These are phyloP conservation scores for Didymella arachidicola DNA, from an alignment of 2,329 filamentous ascomycete species.

Conservation along the genomic window DNA sequence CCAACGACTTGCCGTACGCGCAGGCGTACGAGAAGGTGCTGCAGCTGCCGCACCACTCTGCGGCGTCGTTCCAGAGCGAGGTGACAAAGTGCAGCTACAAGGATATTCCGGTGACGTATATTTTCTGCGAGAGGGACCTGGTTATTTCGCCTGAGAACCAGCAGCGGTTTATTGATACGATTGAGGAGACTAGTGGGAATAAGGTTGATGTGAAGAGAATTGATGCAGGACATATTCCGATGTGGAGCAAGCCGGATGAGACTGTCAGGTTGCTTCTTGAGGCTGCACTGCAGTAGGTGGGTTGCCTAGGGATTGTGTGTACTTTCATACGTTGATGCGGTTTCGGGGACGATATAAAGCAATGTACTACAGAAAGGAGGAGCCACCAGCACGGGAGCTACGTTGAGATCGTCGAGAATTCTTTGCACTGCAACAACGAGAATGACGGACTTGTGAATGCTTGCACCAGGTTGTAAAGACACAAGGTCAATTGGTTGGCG, in stretches of 20 bases:
- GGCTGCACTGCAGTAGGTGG: conserved; percentile 14
- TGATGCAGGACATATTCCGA: conserved; percentile 47
- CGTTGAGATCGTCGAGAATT: background rate
- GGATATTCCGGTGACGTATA: conserved; percentile 50
- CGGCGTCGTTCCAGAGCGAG: conserved; percentile 39
- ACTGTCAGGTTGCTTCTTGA: conserved; percentile 32
- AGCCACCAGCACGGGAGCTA: background rate
- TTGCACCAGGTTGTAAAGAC: background rate
- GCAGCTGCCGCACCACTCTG: conserved; percentile 42
- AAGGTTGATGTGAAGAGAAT: conserved; percentile 43
- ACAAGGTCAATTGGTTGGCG: background rate
- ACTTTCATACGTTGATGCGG: too few species aligned
- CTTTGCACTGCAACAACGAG: too few species aligned
- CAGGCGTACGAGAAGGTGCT: conserved; percentile 28
- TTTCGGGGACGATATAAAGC: too few species aligned
- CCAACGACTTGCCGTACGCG: conserved; percentile 31
- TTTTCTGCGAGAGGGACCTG: conserved; percentile 50
- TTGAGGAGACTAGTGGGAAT: conserved; percentile 44
- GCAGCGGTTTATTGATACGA: conserved; percentile 40
- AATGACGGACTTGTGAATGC: background rate
- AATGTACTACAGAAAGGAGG: too few species aligned
- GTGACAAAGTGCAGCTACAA: conserved; percentile 52
- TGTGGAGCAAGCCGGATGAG: conserved; percentile 33
- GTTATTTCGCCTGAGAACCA: conserved; percentile 42
- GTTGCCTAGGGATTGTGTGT: too few species aligned